Percentiles rank a stretch among this genome's conserved stretches.
Conservation (phyloP, 495 filamentous ascomycete species). For the Stereocaulon alpinum region DNA sequence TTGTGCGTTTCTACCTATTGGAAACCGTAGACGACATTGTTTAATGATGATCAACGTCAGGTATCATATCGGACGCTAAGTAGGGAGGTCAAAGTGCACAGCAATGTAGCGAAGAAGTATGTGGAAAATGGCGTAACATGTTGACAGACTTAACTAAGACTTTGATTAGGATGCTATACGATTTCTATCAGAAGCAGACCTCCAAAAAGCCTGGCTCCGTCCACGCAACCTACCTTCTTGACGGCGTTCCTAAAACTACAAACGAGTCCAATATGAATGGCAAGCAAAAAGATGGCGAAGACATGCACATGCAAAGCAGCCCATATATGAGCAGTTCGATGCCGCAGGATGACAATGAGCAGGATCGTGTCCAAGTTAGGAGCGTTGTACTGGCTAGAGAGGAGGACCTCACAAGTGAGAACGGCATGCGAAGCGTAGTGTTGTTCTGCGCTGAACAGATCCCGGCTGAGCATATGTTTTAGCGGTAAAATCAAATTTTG, state of each 20-base stretch:
- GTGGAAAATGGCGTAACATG: slow-evolving; percentile 16
- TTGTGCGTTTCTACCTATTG: slow-evolving; percentile 39
- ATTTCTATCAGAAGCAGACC: slow-evolving; percentile 76
- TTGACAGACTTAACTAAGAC: slow-evolving; percentile 6
- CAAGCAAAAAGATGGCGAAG: slow-evolving; percentile 43
- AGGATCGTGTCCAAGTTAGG: slow-evolving; percentile 36
- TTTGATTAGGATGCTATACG: slow-evolving; percentile 64
- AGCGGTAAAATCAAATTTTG: slow-evolving; percentile 61
- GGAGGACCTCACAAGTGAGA: slow-evolving; percentile 64
- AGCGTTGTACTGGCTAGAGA: slow-evolving; percentile 67
- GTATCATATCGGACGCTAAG: slow-evolving; percentile 77
- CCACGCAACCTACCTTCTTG: slow-evolving; percentile 80
- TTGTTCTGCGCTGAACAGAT: background rate
- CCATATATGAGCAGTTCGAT: slow-evolving; percentile 52
- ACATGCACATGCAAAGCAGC: slow-evolving; percentile 65
- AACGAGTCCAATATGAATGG: slow-evolving; percentile 24
- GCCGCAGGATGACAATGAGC: slow-evolving; percentile 37
- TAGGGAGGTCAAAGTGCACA: slow-evolving; percentile 68
- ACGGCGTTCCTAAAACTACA: slow-evolving; percentile 43
- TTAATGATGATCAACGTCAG: slow-evolving; percentile 31
- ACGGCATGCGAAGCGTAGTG: background rate
- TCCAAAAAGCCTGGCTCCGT: slow-evolving; percentile 60
- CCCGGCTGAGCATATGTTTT: slow-evolving; percentile 3
- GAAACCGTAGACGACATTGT: background rate
- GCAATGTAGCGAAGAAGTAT: slow-evolving; percentile 74